Conservation (phyloP, 2,329 filamentous ascomycete genomes). For the Elsinoe fawcettii region DNA sequence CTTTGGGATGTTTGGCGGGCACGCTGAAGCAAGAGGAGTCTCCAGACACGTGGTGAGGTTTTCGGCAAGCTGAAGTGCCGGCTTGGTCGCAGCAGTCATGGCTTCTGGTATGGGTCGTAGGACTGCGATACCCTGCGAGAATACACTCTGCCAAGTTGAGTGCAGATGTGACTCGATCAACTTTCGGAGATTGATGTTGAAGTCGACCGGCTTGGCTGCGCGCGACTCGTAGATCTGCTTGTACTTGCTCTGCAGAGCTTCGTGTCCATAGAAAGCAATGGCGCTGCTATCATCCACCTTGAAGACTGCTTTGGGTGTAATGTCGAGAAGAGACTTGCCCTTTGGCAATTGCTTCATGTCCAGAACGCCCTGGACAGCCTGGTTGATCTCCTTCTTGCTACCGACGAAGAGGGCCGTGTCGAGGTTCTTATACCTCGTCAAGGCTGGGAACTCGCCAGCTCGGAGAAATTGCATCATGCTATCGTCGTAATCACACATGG, state of each 20-base stretch:
- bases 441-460: slow-evolving; percentile 62
- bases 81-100: slow-evolving; percentile 63
- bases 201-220: slow-evolving; percentile 27
- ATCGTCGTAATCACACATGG: slow-evolving; percentile 73
- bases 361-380: slow-evolving; percentile 36
- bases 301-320: slow-evolving; percentile 54
- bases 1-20: slow-evolving; percentile 69
- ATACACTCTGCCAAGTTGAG: slow-evolving; percentile 71
- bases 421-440: slow-evolving; percentile 68
- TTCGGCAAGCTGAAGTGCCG: slow-evolving; percentile 63
- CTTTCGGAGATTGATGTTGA: slow-evolving; percentile 53
- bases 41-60: slow-evolving; percentile 68
- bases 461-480: slow-evolving; percentile 63
- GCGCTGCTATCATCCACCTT: slow-evolving; percentile 58
- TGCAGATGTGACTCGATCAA: slow-evolving; percentile 84
- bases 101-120: slow-evolving; percentile 71
- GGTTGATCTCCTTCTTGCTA: slow-evolving; percentile 44
- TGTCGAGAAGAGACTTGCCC: slow-evolving; percentile 57
- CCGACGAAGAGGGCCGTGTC: slow-evolving; percentile 68
- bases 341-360: slow-evolving; percentile 47
- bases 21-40: slow-evolving; percentile 65
- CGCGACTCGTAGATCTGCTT: slow-evolving; percentile 54
- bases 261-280: slow-evolving; percentile 69
- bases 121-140: slow-evolving; percentile 68
- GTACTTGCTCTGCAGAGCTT: slow-evolving; percentile 59